phyloP scores from a whole-genome alignment of 2,329 filamentous ascomycete genomes.

The Hypoxylon sp. region DNA sequence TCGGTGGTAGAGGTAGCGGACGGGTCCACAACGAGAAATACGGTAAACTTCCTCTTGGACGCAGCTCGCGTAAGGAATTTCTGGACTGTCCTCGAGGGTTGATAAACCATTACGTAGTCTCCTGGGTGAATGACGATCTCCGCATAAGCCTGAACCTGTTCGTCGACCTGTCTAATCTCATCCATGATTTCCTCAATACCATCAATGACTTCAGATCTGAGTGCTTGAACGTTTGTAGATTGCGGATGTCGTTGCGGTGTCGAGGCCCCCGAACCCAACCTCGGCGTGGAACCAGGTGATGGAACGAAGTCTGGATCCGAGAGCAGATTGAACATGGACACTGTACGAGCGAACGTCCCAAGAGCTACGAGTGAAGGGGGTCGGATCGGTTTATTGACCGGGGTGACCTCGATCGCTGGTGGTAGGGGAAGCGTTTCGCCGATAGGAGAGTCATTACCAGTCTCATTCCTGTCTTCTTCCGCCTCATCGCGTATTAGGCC shows the following conservation, averaged over 20 bases:
- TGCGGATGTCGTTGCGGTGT: conserved; percentile 61
- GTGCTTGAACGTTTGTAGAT: conserved; percentile 71
- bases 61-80: conserved; percentile 91
- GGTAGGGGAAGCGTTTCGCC: conserved; percentile 57
- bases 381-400: conserved; percentile 56
- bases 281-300: conserved; percentile 65
- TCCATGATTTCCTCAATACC: conserved; percentile 97
- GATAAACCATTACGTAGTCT: conserved; percentile 91
- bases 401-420: conserved; percentile 35
- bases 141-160: conserved; percentile 90
- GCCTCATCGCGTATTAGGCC: conserved; percentile 93
- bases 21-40: conserved; percentile 82
- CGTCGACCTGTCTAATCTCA: conserved; percentile 91
- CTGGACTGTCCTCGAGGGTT: conserved; percentile 88
- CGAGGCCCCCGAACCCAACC: conserved; percentile 62
- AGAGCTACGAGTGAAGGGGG: conserved; percentile 74
- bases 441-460: conserved; percentile 71
- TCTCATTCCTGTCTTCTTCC: conserved; percentile 81
- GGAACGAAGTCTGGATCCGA: conserved; percentile 74
- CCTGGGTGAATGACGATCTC: conserved; percentile 94
- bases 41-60: conserved; percentile 90
- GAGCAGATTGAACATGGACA: conserved; percentile 90
- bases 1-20: conserved; percentile 57
- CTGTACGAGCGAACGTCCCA: conserved; percentile 75
- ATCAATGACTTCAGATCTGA: conserved; percentile 91